Evolutionary conservation across 768 basidiomycete species (phyloP).

Genomic region (Kwoniella dejecticola): DNA sequence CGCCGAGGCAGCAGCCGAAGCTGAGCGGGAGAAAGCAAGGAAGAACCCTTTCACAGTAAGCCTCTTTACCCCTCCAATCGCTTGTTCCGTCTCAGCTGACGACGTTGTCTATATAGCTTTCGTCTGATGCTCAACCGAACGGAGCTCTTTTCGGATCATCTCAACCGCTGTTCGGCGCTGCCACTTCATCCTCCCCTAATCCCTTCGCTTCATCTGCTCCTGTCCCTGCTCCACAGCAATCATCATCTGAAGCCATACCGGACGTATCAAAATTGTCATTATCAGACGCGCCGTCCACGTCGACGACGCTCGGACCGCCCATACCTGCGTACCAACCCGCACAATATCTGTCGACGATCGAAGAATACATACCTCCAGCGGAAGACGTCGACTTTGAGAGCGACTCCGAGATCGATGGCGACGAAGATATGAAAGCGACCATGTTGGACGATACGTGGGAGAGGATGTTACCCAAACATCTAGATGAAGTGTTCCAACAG

Average conservation of each 20-base stretch:
- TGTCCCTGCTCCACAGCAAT: neutral
- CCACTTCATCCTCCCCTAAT: conserved; percentile 23
- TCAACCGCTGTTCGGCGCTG: conserved; percentile 38
- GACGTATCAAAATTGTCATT: conserved; percentile 33
- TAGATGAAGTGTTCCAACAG: conserved; percentile 82
- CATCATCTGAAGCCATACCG: conserved; percentile 16
- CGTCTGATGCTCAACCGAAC: conserved; percentile 8
- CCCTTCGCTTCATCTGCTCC: conserved; percentile 21
- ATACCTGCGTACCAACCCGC: conserved; percentile 53
- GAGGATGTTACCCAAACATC: conserved; percentile 62
- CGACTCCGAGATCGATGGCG: conserved; percentile 21
- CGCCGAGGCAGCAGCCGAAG: conserved; percentile 33
- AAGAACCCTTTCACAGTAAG: conserved; percentile 54
- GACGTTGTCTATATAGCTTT: neutral
- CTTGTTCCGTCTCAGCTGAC: neutral
- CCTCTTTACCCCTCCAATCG: neutral
- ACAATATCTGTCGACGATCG: conserved; percentile 51
- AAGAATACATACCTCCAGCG: conserved; percentile 48
- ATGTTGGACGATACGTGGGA: conserved; percentile 57
- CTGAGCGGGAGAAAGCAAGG: conserved; percentile 39
- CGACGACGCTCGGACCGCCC: conserved; percentile 41
- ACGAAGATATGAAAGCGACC: conserved; percentile 56
- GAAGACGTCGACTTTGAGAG: conserved; percentile 28
- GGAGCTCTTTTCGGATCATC: conserved; percentile 8
- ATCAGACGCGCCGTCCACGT: conserved; percentile 11